Evolutionary conservation across 345 rosid species (phyloP), one percentile per base, ranked within the genome.

Genomic region (Populus alba): DNA sequence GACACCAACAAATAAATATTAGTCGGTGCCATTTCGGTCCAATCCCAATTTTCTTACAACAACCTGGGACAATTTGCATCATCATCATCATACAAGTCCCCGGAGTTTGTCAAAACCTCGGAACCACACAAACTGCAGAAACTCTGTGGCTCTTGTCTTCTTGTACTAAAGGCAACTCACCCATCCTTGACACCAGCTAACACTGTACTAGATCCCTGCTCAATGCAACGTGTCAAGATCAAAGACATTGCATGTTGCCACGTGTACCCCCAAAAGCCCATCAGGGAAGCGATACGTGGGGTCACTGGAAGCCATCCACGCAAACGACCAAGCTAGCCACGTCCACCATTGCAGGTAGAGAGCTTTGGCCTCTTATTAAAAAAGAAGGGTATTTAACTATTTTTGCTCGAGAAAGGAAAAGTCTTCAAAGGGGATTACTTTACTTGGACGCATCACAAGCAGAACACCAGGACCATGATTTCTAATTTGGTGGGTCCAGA

Each of bases 401-500:
- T 0, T 13, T 47, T 4, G 51, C 51, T 47, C 5, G 51, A 47
- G 18, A 47, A 13, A 47, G 51, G 51, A 47, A 47, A 47, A 47
- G 51, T 47, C 51, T 47, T 13, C 17, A 47, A 13, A 3, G 8
- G 51, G 16, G 16, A 12, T 47, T 47, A 1, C 65, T 59, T 59
- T 23, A 3, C 29, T 10, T 57, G 23, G 11, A 23, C 7, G 73
- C 65, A 49, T 12, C 66, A n/a, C 29, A 35, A n/a, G 23, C 11
- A 16, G 41, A 53, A 1, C 45, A 53, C 53, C 38, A 6, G 29
- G 45, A 25, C 51, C 72, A 20, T 9, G 23, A 12, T 7, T n/a
- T 22, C 33, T 12, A 7, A 17, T 22, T 12, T 18, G 13, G 77
- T 71, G 70, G 85, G 83, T 1, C 79, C 81, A 15, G 49, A 6